Evolutionary conservation across 1,139 yeast genomes (phyloP), one percentile per base, ranked within the genome.

Genomic region (Hemisphaericaspora xylofermentans): DNA sequence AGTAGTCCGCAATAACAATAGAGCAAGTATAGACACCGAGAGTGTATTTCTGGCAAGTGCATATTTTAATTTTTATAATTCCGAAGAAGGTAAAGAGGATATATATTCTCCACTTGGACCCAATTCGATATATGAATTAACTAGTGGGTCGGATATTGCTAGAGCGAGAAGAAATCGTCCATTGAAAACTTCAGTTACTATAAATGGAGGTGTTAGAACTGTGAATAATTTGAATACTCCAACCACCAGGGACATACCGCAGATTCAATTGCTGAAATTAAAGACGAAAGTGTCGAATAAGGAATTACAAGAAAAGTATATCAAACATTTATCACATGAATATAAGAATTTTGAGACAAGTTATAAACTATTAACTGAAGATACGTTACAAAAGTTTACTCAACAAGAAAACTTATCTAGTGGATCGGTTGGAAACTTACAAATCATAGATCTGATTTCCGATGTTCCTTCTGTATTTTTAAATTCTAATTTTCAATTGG

Each of bases 161-260:
- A 57, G 76, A 29, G 59, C 63, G 45, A 66, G 64, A 42, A 55
- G 61, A 41, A 60, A 57, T 36, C 52, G 67, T 40, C 57, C 68
- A 2, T 60, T 66, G 15, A 65, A 62, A 43, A 51, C 56, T 8
- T 60, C 64, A 33, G 72, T 71, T 6, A 57, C 68, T 12, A 54
- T 72, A 35, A 70, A 71, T 50, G 77, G 76, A 3, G 77, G 77
- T 0, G 46, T 53, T 14, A 64, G 70, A 10, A 61, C 66, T 3
- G 59, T 71, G 3, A 50, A 57, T 41, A 79, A 80, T 48, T 66
- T 85, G 41, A 71, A 71, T 39, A 74, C 83, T 3, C 98, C 98
- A 0, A 84, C 96, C 0, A 68, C 78, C 2, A 73, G 74, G 39
- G 98, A 93, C 52, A 93, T 93, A 15, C 96, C 98, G 0, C 91